A percentile compares a stretch with the other conserved stretches of the same genome.
These are phyloP conservation scores for Crassisporium funariophilum DNA, from an alignment of 768 basidiomycete species.

Conservation along the genomic window DNA sequence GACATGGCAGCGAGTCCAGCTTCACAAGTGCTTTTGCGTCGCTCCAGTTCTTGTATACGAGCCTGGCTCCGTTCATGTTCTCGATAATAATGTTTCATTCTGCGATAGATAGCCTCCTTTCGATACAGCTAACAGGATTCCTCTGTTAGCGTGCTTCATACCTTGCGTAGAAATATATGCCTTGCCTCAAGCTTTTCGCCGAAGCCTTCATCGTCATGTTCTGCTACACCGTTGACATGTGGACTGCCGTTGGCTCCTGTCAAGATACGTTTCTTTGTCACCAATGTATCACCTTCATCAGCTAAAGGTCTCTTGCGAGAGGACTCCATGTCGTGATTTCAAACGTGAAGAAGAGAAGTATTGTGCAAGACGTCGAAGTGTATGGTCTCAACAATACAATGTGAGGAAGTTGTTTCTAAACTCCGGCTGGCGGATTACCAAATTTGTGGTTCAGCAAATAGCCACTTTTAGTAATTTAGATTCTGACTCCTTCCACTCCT, in stretches of 20 bases:
- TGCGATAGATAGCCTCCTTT: constrained; percentile 83
- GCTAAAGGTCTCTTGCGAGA: constrained; percentile 60
- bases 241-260: constrained; percentile 54
- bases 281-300: constrained; percentile 49
- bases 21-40: constrained; percentile 65
- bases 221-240: constrained; percentile 49
- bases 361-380: constrained; percentile 19
- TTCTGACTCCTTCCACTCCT: constrained; percentile 3
- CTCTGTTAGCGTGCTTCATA: constrained; percentile 12
- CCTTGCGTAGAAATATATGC: constrained; percentile 5
- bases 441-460: constrained; percentile 29
- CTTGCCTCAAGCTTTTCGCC: constrained; percentile 67
- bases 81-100: constrained; percentile 82
- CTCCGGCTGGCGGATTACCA: constrained; percentile 43
- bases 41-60: constrained; percentile 66
- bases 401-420: constrained; percentile 38
- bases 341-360: constrained; percentile 23
- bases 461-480: constrained; percentile 6
- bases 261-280: constrained; percentile 60
- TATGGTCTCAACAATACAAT: constrained; percentile 17
- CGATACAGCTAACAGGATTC: constrained; percentile 63
- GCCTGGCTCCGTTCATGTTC: constrained; percentile 67
- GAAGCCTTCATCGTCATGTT: constrained; percentile 47
- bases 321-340: constrained; percentile 47
- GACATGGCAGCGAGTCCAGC: constrained; percentile 73